Base-by-base conservation (phyloP, 78 protist species). In the Dictyostelium purpureum region DNA sequence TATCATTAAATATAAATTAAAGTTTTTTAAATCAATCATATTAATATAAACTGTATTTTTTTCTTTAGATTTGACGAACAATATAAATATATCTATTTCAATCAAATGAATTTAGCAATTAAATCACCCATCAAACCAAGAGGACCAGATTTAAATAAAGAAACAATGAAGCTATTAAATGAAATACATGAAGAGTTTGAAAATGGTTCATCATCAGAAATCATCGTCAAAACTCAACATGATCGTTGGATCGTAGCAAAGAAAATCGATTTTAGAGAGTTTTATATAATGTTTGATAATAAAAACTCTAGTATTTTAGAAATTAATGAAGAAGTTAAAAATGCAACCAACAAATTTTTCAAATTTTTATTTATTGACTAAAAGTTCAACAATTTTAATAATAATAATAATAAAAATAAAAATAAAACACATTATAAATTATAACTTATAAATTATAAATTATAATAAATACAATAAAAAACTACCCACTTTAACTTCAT, bases 81-180 rank as follows among this genome's bases (percentile, higher is more conserved):
- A 67, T 95, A 87, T 71, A 59, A 77, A 47, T 95, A 87, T 82
- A 69, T 91, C 26, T 95, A 89, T 78, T 95, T 91, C 54, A 95
- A 95, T 81, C 95, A 87, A 81, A 95, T 95, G 95, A 95, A 95
- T 57, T 93, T 95, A 42, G 97, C 97, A 33, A 90, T 95, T 43
- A 95, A 85, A 82, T 52, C 96, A 69, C 66, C 97, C 26, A 11
- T 85, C 18, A 63, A 79, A 52, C 26, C 49, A 59, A 77, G 57
- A 43, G 80, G 93, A 14, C 59, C 73, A 54, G 81, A 61, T n/a
- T 31, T 95, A 14, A 49, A 93, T 56, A 74, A 76, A 45, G 97
- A 95, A 18, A 79, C 81, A 14, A 24, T 89, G 65, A 82, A 79
- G 28, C 26, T 89, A 19, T 61, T 95, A 49, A 89, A 57, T 47